Evolutionary conservation across 768 basidiomycete genomes (phyloP).

Genomic region (Clitopilus passeckerianus): DNA sequence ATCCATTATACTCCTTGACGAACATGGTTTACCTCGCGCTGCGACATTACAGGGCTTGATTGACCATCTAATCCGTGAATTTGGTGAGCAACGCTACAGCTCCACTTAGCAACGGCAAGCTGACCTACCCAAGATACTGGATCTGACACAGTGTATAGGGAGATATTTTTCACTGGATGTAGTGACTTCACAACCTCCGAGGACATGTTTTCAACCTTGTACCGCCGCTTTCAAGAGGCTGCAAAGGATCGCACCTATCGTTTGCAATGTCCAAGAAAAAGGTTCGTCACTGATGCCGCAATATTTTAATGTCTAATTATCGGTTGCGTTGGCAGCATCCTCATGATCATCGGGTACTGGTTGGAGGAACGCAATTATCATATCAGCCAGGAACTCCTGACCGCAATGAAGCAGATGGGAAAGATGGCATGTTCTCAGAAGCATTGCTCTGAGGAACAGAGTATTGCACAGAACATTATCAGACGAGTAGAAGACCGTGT

Average conservation of each 20-base stretch:
- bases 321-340: slow-evolving; percentile 20
- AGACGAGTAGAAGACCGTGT: slow-evolving; percentile 13
- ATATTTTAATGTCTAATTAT: neutral
- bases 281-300: neutral
- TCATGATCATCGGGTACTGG: slow-evolving; percentile 33
- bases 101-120: neutral
- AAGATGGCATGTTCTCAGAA: slow-evolving; percentile 20
- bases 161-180: slow-evolving; percentile 36
- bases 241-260: slow-evolving; percentile 4
- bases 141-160: slow-evolving; percentile 30
- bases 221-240: slow-evolving; percentile 32
- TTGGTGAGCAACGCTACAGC: slow-evolving; percentile 20
- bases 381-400: slow-evolving; percentile 23
- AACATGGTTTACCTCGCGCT: slow-evolving; percentile 24
- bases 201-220: slow-evolving; percentile 30
- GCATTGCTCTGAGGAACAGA: slow-evolving; percentile 9
- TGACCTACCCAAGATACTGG: slow-evolving; percentile 17
- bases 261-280: neutral
- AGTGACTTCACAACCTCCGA: slow-evolving; percentile 37
- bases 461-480: slow-evolving; percentile 8
- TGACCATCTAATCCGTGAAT: slow-evolving; percentile 30
- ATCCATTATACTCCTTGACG: slow-evolving; percentile 19
- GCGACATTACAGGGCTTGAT: slow-evolving; percentile 40
- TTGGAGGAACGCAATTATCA: slow-evolving; percentile 22
- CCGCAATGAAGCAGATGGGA: slow-evolving; percentile 32